These are phyloP conservation scores for Talaromyces wortmannii DNA, from an alignment of 495 filamentous ascomycete genomes.

Conservation along the genomic window DNA sequence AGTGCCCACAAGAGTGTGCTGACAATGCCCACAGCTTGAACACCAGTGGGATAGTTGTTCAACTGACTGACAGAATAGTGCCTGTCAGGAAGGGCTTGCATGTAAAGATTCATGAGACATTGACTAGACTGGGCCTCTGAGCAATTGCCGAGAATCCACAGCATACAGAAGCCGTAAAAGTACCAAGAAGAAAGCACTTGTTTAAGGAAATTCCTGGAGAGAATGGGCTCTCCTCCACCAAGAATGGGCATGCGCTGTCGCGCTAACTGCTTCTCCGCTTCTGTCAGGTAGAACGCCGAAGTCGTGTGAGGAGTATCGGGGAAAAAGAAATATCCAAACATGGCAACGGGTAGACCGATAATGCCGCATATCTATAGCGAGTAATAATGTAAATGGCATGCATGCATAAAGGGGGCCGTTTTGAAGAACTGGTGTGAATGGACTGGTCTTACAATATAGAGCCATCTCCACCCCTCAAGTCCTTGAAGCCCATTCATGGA, in stretches of 20 bases:
- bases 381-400: constrained; percentile 10
- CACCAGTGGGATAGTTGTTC: constrained; percentile 42
- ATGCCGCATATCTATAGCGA: constrained; percentile 30
- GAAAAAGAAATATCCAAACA: constrained; percentile 53
- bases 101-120: constrained; percentile 25
- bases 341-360: constrained; percentile 50
- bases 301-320: constrained; percentile 54
- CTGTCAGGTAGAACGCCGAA: constrained; percentile 41
- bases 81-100: constrained; percentile 25
- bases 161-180: constrained; percentile 42
- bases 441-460: constrained; percentile 43
- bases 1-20: constrained; percentile 48
- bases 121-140: constrained; percentile 46
- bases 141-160: constrained; percentile 43
- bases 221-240: constrained; percentile 19
- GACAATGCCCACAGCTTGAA: constrained; percentile 41
- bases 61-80: constrained; percentile 36
- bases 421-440: constrained; percentile 9
- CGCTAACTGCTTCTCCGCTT: constrained; percentile 37
- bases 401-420: no score
- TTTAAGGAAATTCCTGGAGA: constrained; percentile 30
- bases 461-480: constrained; percentile 58
- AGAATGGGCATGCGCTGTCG: constrained; percentile 27
- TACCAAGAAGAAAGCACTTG: constrained; percentile 33
- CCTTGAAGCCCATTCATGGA: constrained; percentile 44